These are phyloP conservation scores for Lachnellula cervina DNA, from an alignment of 2,329 filamentous ascomycete genomes.

Conservation along the genomic window DNA sequence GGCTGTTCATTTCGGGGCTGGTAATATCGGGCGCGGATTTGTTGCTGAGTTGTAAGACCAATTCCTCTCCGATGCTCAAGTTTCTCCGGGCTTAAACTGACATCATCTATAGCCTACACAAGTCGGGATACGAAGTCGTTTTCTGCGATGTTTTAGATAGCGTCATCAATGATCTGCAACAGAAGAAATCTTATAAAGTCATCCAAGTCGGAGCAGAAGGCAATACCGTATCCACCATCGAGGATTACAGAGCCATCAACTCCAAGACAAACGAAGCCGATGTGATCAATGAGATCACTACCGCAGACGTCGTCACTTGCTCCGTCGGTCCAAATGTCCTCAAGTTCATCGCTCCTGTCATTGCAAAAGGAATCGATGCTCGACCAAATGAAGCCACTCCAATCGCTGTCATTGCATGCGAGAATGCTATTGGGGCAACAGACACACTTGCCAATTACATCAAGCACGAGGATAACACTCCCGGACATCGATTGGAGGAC, in stretches of 20 bases:
- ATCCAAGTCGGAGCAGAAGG: constrained; percentile 87
- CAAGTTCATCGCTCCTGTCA: constrained; percentile 91
- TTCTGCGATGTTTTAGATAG: constrained; percentile 90
- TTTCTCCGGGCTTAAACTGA: neutral
- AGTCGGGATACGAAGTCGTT: constrained; percentile 91
- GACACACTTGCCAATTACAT: constrained; percentile 81
- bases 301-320: constrained; percentile 89
- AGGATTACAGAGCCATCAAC: constrained; percentile 97
- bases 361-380: constrained; percentile 86
- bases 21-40: constrained; percentile 64
- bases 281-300: constrained; percentile 77
- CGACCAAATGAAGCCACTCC: constrained; percentile 62
- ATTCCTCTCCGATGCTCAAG: neutral
- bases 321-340: constrained; percentile 95
- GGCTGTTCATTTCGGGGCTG: constrained; percentile 80
- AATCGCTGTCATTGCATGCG: constrained; percentile 90
- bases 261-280: constrained; percentile 79
- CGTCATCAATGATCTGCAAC: constrained; percentile 76
- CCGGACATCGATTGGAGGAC: constrained; percentile 58
- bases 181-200: constrained; percentile 74
- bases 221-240: constrained; percentile 75
- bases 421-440: constrained; percentile 95
- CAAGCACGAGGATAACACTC: constrained; percentile 68
- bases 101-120: constrained; percentile 55
- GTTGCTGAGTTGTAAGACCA: constrained; percentile 30